Evolutionary conservation across 2,329 filamentous ascomycete species (phyloP).

Genomic region (Hymenoscyphus fraxineus): DNA sequence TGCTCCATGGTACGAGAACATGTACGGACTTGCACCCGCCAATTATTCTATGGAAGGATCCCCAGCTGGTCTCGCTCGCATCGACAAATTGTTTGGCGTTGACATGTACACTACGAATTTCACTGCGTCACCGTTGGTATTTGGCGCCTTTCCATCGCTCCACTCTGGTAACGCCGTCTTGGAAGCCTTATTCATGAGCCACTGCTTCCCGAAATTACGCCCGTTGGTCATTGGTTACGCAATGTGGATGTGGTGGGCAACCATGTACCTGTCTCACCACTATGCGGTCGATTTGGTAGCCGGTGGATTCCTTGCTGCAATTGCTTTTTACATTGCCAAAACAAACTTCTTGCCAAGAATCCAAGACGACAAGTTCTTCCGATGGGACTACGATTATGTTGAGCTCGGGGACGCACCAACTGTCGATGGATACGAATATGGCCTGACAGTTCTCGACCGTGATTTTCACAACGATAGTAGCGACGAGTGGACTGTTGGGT

Average conservation of each 20-base stretch:
- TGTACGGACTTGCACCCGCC: constrained; percentile 84
- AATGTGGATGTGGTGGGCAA: constrained; percentile 96
- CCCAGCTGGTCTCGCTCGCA: constrained; percentile 81
- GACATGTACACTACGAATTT: constrained; percentile 93
- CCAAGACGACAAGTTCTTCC: constrained; percentile 78
- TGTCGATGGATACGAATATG: constrained; percentile 49
- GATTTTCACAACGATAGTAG: constrained; percentile 49
- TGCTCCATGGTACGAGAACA: constrained; percentile 94
- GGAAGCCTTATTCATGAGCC: constrained; percentile 88
- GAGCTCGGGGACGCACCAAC: constrained; percentile 70
- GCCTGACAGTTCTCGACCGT: constrained; percentile 29
- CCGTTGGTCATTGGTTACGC: constrained; percentile 79
- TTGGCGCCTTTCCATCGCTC: constrained; percentile 90
- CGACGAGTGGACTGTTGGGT: constrained; percentile 88
- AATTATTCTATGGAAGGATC: constrained; percentile 89
- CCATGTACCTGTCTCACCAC: constrained; percentile 97
- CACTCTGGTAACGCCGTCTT: constrained; percentile 87
- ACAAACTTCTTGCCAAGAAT: constrained; percentile 76
- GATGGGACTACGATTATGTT: constrained; percentile 95
- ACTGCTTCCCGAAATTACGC: constrained; percentile 81
- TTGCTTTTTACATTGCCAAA: constrained; percentile 79
- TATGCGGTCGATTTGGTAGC: constrained; percentile 91
- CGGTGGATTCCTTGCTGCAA: constrained; percentile 73
- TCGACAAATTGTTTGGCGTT: constrained; percentile 85
- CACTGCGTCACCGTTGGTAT: constrained; percentile 84